Base-by-base conservation (phyloP, 495 filamentous ascomycete species). In the Aspergillus incahuasiensis region DNA sequence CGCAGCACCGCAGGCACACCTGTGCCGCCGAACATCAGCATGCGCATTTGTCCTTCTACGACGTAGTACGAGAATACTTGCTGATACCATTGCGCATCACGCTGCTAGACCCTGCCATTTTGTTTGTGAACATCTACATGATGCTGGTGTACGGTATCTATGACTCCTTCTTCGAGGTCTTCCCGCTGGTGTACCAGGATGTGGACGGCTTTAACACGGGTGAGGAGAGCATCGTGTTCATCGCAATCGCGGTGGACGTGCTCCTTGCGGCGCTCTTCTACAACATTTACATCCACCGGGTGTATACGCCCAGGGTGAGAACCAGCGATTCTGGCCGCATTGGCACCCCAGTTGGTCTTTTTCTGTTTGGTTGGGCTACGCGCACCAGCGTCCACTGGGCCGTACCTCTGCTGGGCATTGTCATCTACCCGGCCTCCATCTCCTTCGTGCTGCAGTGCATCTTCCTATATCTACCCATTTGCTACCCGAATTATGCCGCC, bases 131-230 rank as follows among this genome's bases (percentile, higher is more conserved):
- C 58, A 50, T 79, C 45, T 88, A 87, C 68, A 83, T 80, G 0
- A 77, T 79, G 13, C 74, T 88, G 48, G 78, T 82, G 52, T 86
- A 87, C 68, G 82, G 77, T 25, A 87, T 87, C 68, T 86, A 81
- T 68, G 87, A 87, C 67, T 79, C 73, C 59, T 87, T 86, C 76
- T 88, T 88, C 74, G 86, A 88, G 63, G 83, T 80, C 58, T 88
- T 89, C 73, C 85, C 86, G 2, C 68, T 89, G 15, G 84, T 89
- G 46, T 89, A 86, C 71, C 75, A 77, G 1, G 76, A 71, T 49
- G 72, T 79, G 54, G 87, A 88, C 71, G 65, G 67, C 62, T 85
- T 89, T 71, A 81, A 73, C 54, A 69, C 82, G 16, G 86, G 80
- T 45, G 58, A 81, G 55, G 69, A 79, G 52, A 85, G 86, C 45